Conservation (phyloP, 164 flowering plant species). For the Annona cherimola region DNA sequence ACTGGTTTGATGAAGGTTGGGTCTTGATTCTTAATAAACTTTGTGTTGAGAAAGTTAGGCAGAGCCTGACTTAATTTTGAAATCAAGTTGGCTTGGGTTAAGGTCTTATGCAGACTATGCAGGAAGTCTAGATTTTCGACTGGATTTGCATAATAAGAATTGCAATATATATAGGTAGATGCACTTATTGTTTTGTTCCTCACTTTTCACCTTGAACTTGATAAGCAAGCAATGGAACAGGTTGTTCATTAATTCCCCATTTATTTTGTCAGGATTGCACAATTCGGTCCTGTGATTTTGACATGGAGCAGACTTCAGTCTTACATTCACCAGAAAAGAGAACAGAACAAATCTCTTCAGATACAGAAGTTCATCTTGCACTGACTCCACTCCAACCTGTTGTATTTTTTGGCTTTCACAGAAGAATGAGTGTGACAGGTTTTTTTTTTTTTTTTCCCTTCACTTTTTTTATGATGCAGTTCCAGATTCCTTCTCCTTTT, state of each 20-base stretch:
- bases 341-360: slow-evolving; percentile 71
- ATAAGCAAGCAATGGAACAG: too few species aligned
- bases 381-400: slow-evolving; percentile 96
- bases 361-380: slow-evolving; percentile 95
- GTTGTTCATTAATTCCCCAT: neutral
- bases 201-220: too few species aligned
- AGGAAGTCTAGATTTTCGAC: too few species aligned
- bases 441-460: slow-evolving; percentile 9
- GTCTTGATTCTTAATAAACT: too few species aligned
- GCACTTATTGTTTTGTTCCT: too few species aligned
- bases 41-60: too few species aligned
- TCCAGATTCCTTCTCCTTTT: neutral
- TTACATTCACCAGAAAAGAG: slow-evolving; percentile 97
- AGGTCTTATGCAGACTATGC: too few species aligned
- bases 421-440: slow-evolving; percentile 99
- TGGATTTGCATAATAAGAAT: too few species aligned
- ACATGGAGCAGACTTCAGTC: slow-evolving; percentile 87
- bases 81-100: too few species aligned
- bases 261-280: slow-evolving; percentile 76
- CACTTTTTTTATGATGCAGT: neutral
- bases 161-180: too few species aligned
- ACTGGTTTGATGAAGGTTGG: too few species aligned
- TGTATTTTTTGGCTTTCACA: slow-evolving; percentile 93
- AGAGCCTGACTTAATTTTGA: too few species aligned
- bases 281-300: slow-evolving; percentile 95